Evolutionary conservation across 345 rosid genomes (phyloP), one percentile per base, ranked within the genome.

Genomic region (Tarenaya hassleriana): DNA sequence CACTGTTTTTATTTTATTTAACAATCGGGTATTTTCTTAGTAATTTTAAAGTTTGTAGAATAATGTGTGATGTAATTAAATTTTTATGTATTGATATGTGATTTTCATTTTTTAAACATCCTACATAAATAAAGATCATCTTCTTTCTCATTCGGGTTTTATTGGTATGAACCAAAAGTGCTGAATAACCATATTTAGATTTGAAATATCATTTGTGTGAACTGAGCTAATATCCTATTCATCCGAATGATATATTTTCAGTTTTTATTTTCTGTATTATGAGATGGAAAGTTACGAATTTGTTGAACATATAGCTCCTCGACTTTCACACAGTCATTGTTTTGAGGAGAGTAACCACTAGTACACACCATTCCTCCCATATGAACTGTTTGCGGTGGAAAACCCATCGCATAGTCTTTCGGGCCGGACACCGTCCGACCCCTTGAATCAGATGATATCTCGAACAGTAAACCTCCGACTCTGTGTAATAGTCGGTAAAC

Each of bases 111-210:
- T 78, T 51, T 80, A 50, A 7, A 94, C 97, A 52, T 81, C 79
- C 67, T 70, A 67, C 47, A 73, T 69, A 77, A 56, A 68, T 92
- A 92, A 59, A 81, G 58, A 64, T 88, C 88, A 60, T 87, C 77
- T 49, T 92, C 95, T 74, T 81, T n/a, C 86, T 94, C 95, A 85
- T 63, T 92, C 94, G 4, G 95, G 87, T 71, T 86, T 85, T 49
- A 63, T 38, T 31, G 91, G 95, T 29, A 83, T 32, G 47, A 77
- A 64, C 45, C 61, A 56, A 71, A 77, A 64, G 47, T 50, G 69
- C 38, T 66, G 73, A 58, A 71, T 47, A 44, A 83, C 56, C 34
- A 69, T 56, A 47, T 74, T 71, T 61, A 73, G 56, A 16, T 68
- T 57, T 20, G 73, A 72, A 59, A 65, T 67, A 56, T 64, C 67